Evolutionary conservation across 495 filamentous ascomycete species (phyloP), one percentile per base, ranked within the genome.

Genomic region (Penicillium bovifimosum): DNA sequence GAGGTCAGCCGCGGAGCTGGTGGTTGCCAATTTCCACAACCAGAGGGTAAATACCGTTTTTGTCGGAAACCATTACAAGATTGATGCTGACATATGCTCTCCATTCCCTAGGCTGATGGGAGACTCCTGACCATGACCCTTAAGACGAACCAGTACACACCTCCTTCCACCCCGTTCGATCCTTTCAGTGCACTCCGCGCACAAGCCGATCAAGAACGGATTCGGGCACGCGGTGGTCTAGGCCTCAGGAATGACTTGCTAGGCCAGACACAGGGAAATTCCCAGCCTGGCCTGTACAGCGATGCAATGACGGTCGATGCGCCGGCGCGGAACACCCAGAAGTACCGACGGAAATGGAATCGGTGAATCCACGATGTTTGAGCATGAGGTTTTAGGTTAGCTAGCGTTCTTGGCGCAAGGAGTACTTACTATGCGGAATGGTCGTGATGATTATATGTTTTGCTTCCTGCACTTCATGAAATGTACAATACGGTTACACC

Each of bases 21-120:
- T 89, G 5, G 85, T 98, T 53, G 78, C 80, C 36, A 88, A 82
- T 9, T 96, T 95, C 67, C 86, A 98, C 68, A 86, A 89, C 58
- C 85, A 95, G 65, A 88, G 81, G 66, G 92, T 95, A 69, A 60
- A 77, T 47, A 2, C 17, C 11, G 1, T 28, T 13, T 20, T 26
- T 6, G n/a, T 29, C 18, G 38, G 36, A 16, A 24, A 34, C 24
- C 18, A 24, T 13, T 9, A 8, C 27, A n/a, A 45, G 26, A 49
- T 51, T 20, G 16, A 24, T 47, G 53, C 66, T 75, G 58, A 73
- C 49, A 18, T 2, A 8, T 27, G 10, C 14, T 13, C 11, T 18
- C 35, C 16, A 24, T 4, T 24, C 2, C 20, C n/a, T 54, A 95
- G 90, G 91, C 91, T 47, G 91, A 96, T 57, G 89, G 91, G n/a